Evolutionary conservation across 1,139 yeast species (phyloP).

Genomic region (Groenewaldozyma auringiensis): DNA sequence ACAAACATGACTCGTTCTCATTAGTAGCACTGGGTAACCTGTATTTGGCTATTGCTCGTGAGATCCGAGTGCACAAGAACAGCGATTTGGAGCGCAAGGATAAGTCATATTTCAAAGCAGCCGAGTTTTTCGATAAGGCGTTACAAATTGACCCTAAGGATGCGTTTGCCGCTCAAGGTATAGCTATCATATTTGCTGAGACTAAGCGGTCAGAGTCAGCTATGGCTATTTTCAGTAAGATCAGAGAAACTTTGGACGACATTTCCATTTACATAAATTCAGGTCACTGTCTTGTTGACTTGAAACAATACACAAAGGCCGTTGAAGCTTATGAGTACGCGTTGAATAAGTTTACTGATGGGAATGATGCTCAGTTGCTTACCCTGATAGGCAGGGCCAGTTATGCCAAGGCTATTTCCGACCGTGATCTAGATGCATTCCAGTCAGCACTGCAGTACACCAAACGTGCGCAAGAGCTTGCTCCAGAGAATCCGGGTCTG

Average conservation of each 20-base stretch:
- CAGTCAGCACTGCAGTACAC: slow-evolving; percentile 58
- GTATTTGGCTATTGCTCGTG: slow-evolving; percentile 77
- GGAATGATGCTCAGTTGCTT: slow-evolving; percentile 55
- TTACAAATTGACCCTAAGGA: slow-evolving; percentile 75
- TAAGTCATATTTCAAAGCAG: slow-evolving; percentile 77
- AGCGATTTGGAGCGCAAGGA: slow-evolving; percentile 60
- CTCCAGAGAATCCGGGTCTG: slow-evolving; percentile 40
- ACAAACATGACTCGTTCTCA: slow-evolving; percentile 81
- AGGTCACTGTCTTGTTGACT: slow-evolving; percentile 81
- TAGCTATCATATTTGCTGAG: slow-evolving; percentile 89
- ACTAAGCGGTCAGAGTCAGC: slow-evolving; percentile 72
- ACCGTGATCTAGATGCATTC: slow-evolving; percentile 54
- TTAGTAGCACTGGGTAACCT: slow-evolving; percentile 84
- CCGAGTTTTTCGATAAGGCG: slow-evolving; percentile 84
- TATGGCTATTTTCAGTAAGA: slow-evolving; percentile 76
- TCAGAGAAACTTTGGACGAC: slow-evolving; percentile 83
- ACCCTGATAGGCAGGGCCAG: slow-evolving; percentile 83
- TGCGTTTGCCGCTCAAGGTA: slow-evolving; percentile 96
- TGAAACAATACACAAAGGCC: slow-evolving; percentile 76
- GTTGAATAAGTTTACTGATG: slow-evolving; percentile 54
- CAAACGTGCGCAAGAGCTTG: slow-evolving; percentile 45
- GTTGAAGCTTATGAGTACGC: slow-evolving; percentile 86
- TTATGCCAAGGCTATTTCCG: slow-evolving; percentile 72
- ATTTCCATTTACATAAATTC: slow-evolving; percentile 75
- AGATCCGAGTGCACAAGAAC: slow-evolving; percentile 46